Evolutionary conservation across 306 rosid genomes (phyloP).

Genomic region (Rosa persica): DNA sequence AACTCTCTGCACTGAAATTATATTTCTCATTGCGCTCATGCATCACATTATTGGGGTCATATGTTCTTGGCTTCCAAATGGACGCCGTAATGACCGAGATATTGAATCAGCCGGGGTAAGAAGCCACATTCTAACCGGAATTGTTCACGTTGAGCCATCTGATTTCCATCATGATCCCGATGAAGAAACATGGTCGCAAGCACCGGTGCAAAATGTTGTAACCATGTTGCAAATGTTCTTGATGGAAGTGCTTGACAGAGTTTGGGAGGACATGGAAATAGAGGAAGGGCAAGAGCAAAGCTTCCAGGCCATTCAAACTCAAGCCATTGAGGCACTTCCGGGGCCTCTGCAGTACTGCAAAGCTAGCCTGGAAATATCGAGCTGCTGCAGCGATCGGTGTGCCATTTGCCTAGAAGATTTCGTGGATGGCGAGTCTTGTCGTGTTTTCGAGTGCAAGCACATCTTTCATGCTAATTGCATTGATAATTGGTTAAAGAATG

Average conservation of each 20-base stretch:
- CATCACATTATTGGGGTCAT: constrained; percentile 4
- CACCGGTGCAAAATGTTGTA: not conserved
- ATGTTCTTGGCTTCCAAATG: constrained; percentile 15
- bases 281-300: constrained; percentile 14
- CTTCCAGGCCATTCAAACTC: not conserved
- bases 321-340: not conserved
- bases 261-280: constrained; percentile 19
- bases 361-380: not conserved
- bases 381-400: constrained; percentile 9
- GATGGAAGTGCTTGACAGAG: constrained; percentile 16
- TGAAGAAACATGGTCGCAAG: not conserved
- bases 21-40: constrained; percentile 13
- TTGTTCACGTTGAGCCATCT: not conserved
- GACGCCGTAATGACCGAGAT: not conserved
- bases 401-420: constrained; percentile 22
- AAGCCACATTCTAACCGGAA: not conserved
- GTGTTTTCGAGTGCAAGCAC: constrained; percentile 13
- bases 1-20: not conserved
- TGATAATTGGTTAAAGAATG: constrained; percentile 13
- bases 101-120: not conserved
- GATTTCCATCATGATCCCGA: not conserved
- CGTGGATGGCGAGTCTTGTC: constrained; percentile 12
- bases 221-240: constrained; percentile 12
- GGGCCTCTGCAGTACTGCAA: not conserved
- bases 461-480: constrained; percentile 13